Evolutionary conservation across 2,329 filamentous ascomycete genomes (phyloP).

Genomic region (Penicillium hordei): DNA sequence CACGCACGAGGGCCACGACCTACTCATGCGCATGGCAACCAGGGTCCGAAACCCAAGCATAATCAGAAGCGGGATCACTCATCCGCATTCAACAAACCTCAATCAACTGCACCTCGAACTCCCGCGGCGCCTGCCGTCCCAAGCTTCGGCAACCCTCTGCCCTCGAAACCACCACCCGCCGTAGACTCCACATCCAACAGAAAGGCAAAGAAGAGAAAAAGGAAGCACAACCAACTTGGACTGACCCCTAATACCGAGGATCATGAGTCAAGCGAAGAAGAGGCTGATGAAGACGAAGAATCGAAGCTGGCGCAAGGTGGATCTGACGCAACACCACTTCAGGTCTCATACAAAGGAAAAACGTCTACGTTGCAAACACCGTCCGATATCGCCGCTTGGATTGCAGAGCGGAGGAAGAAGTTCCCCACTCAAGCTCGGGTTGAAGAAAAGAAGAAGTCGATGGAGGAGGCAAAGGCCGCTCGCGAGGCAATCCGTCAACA

Average conservation of each 20-base stretch:
- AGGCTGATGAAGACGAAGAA: constrained; percentile 44
- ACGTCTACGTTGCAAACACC: constrained; percentile 54
- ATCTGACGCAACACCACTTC: constrained; percentile 33
- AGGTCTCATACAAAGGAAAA: constrained; percentile 59
- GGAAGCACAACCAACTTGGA: constrained; percentile 49
- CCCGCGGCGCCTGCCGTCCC: constrained; percentile 47
- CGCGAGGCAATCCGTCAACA: constrained; percentile 41
- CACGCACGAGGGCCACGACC: constrained; percentile 27
- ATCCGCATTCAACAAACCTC: constrained; percentile 39
- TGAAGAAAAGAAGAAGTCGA: constrained; percentile 61
- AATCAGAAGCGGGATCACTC: constrained; percentile 40
- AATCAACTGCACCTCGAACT: constrained; percentile 30
- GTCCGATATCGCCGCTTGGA: constrained; percentile 74
- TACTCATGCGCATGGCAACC: constrained; percentile 25
- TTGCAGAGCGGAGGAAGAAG: constrained; percentile 74
- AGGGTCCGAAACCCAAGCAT: constrained; percentile 26
- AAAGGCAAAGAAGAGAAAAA: constrained; percentile 44
- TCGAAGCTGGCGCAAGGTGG: constrained; percentile 37
- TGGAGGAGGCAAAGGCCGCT: constrained; percentile 61
- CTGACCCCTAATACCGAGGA: constrained; percentile 48
- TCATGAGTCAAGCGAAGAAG: constrained; percentile 48
- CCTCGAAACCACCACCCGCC: constrained; percentile 43
- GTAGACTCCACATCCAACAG: constrained; percentile 29
- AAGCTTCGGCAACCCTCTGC: constrained; percentile 46
- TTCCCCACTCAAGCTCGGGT: constrained; percentile 75